Evolutionary conservation across 495 filamentous ascomycete genomes (phyloP), one percentile per base, ranked within the genome.

Genomic region (Penicillium flavigenum): DNA sequence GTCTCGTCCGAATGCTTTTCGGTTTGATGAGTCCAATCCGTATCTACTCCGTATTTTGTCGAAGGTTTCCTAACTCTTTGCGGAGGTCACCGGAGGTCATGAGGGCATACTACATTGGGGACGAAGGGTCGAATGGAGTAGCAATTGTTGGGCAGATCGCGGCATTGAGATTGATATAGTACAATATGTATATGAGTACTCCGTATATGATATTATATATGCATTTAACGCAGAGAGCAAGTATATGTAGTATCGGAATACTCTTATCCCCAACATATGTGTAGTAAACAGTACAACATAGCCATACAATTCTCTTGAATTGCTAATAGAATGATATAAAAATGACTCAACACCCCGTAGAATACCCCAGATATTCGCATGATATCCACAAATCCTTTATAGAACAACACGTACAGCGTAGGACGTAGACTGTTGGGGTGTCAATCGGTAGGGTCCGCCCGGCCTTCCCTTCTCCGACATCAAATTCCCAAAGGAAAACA

Each of bases 371-470:
- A 34, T 45, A 27, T 29, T 47, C 7, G 44, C n/a, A 5, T 7
- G n/a, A 47, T 27, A 7, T 24, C 24, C 20, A 27, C 20, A 4
- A n/a, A 27, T 34, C 9, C 31, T 47, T 2, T 36, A 20, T 32
- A 58, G 49, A 54, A 58, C 36, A 50, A 41, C 7, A 10, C 31
- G 8, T 62, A 62, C 59, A 39, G 60, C 50, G 56, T 59, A 55
- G 22, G 51, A 24, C 26, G 26, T 46, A 46, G 55, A 54, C 45
- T 19, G 26, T 32, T 27, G 17, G 36, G n/a, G 5, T 20, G 42
- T 43, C 36, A 43, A 27, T 39, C 60, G 60, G 60, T 44, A 59
- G 60, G 60, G 26, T 59, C 60, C 60, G 60, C 56, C 60, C 60
- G 60, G 24, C 24, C 10, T 36, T 38, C 34, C 8, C 16, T 56